Conservation (phyloP, 2,329 filamentous ascomycete species). For the Aspergillus costaricaensis region DNA sequence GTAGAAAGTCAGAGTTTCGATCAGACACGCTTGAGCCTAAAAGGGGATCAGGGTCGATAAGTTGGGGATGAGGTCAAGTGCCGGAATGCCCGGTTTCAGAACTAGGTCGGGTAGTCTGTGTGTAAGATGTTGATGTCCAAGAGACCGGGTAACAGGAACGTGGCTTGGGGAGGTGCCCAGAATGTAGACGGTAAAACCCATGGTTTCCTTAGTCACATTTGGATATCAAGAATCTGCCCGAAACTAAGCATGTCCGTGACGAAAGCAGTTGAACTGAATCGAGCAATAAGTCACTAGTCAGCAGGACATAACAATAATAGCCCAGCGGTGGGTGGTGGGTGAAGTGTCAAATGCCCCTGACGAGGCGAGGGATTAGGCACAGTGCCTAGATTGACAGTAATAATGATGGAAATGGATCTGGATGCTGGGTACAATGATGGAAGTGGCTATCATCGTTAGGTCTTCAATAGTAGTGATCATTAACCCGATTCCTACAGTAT, state of each 20-base stretch:
- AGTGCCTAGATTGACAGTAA: constrained; percentile 6
- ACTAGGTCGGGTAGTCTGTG: neutral
- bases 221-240: constrained; percentile 4
- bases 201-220: constrained; percentile 5
- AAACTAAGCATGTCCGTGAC: constrained; percentile 28
- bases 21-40: constrained; percentile 9
- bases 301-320: constrained; percentile 22
- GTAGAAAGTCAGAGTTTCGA: neutral
- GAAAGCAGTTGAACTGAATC: constrained; percentile 30
- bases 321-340: neutral
- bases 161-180: constrained; percentile 20
- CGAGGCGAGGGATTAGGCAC: constrained; percentile 9
- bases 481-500: constrained; percentile 1
- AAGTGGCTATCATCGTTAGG: constrained; percentile 9
- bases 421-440: constrained; percentile 5
- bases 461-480: constrained; percentile 8
- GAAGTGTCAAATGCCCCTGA: constrained; percentile 7
- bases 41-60: constrained; percentile 8
- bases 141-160: constrained; percentile 9
- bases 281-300: constrained; percentile 25
- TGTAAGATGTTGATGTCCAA: neutral
- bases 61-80: neutral
- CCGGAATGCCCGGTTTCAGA: constrained; percentile 2
- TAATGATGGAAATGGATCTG: neutral
- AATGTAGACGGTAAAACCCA: constrained; percentile 8